Evolutionary conservation across 2,329 filamentous ascomycete genomes (phyloP), one percentile per base, ranked within the genome.

Genomic region (Knufia fluminis): DNA sequence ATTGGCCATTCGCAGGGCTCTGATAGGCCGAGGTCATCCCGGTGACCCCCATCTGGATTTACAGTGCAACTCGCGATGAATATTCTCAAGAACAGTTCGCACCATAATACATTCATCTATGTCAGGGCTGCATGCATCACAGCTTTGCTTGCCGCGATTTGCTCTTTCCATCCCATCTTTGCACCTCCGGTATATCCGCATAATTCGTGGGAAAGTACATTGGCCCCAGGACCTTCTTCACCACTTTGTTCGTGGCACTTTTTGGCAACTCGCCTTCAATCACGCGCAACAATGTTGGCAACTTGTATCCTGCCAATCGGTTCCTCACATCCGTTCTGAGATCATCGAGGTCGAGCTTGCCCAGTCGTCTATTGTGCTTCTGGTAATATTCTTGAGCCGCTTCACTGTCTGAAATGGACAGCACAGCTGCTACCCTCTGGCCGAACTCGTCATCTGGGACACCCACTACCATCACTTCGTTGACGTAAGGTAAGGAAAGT

Each of bases 391-490:
- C 43, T 9, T 50, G 56, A 3, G 56, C 56, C 2, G 53, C 47
- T 24, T 57, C 42, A 32, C 57, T 54, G 23, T 58, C 51, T 12
- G 54, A 50, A 9, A 60, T 24, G 2, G 55, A 67, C 4, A 75
- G 50, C 1, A 69, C 63, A 3, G 71, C 71, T 7, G 66, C 72
- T 1, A 75, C 71, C 3, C 71, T 62, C 57, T 75, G 71, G 3
- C 72, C 71, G 51, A 68, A 75, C 51, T 75, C 71, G 8, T 72
- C 67, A 49, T 74, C 71, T 1, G 64, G 59, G 4, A 75, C 68
- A 4, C 72, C 71, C 0, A 75, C 70, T 1, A 74, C 69, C 67
- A 73, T 72, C 4, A 67, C 70, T 59, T 76, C 73, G 16, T 64
- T 61, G 24, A 74, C 61, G 47, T 74, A 72, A 1, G 67, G 66